These are phyloP conservation scores for Kodamaea fungicola DNA, from an alignment of 1,139 yeast species.

Conservation along the genomic window DNA sequence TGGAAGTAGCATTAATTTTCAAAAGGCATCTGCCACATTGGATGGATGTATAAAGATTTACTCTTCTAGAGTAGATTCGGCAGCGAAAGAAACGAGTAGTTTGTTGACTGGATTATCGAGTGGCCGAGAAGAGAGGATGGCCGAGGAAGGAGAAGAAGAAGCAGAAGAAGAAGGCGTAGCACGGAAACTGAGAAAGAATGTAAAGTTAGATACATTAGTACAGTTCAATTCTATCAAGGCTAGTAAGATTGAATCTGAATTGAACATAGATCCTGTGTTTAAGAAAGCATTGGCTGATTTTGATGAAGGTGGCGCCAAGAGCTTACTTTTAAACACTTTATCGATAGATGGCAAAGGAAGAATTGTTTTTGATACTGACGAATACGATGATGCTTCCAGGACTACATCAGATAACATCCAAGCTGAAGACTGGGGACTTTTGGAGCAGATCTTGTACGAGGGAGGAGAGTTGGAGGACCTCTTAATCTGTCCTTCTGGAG, in stretches of 20 bases:
- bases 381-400: not conserved
- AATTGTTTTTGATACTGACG: constrained; percentile 39
- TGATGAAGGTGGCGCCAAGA: constrained; percentile 93
- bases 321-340: constrained; percentile 70
- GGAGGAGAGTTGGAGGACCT: constrained; percentile 33
- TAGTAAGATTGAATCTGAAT: constrained; percentile 70
- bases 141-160: constrained; percentile 14
- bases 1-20: constrained; percentile 67
- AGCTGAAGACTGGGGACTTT: constrained; percentile 4
- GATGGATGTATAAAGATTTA: constrained; percentile 86
- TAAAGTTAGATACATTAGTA: constrained; percentile 41
- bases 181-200: constrained; percentile 32
- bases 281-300: constrained; percentile 86
- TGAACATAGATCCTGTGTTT: constrained; percentile 81
- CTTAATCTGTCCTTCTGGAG: constrained; percentile 61
- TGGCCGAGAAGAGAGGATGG: constrained; percentile 21
- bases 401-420: not conserved
- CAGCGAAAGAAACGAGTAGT: constrained; percentile 85
- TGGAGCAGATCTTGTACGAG: constrained; percentile 23
- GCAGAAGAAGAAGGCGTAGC: constrained; percentile 12
- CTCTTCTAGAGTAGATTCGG: constrained; percentile 83
- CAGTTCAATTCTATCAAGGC: constrained; percentile 57
- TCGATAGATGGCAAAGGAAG: constrained; percentile 54
- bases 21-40: constrained; percentile 71
- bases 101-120: constrained; percentile 63